Evolutionary conservation across 495 filamentous ascomycete genomes (phyloP).

Genomic region (Aspergillus hancockii): DNA sequence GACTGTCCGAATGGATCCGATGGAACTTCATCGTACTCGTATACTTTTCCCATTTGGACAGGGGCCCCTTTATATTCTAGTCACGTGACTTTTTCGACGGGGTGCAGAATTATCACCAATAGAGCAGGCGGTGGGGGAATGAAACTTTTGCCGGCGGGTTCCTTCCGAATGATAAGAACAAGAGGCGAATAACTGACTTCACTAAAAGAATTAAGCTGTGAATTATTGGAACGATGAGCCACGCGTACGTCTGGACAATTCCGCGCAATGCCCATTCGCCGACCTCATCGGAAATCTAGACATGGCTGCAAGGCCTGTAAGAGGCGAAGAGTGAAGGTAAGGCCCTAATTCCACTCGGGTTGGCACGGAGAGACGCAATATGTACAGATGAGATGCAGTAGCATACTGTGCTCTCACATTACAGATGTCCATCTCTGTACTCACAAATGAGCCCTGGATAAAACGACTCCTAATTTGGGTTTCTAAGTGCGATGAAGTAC

Average conservation of each 20-base stretch:
- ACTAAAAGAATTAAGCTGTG: neutral
- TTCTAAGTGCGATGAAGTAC: conserved; percentile 26
- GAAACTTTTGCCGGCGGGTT: no score
- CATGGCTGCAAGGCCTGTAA: conserved; percentile 31
- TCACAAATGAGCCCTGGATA: no score
- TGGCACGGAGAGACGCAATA: neutral
- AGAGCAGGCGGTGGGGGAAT: neutral
- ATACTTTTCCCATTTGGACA: neutral
- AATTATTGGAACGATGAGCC: neutral
- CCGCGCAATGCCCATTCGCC: conserved; percentile 18
- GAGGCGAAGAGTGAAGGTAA: conserved; percentile 28
- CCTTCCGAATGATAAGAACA: neutral
- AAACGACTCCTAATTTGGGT: conserved; percentile 3
- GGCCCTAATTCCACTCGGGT: neutral
- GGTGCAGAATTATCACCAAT: neutral
- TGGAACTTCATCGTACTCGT: conserved; percentile 2
- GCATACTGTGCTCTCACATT: no score
- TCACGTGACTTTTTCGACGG: no score
- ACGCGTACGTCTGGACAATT: neutral
- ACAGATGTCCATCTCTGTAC: no score
- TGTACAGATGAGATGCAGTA: neutral
- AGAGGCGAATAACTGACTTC: neutral
- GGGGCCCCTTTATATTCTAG: neutral
- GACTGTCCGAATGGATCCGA: neutral
- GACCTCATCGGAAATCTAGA: conserved; percentile 26